phyloP scores from a whole-genome alignment of 108 stramenopile genomes.

The Nannochloropsis granulata region DNA sequence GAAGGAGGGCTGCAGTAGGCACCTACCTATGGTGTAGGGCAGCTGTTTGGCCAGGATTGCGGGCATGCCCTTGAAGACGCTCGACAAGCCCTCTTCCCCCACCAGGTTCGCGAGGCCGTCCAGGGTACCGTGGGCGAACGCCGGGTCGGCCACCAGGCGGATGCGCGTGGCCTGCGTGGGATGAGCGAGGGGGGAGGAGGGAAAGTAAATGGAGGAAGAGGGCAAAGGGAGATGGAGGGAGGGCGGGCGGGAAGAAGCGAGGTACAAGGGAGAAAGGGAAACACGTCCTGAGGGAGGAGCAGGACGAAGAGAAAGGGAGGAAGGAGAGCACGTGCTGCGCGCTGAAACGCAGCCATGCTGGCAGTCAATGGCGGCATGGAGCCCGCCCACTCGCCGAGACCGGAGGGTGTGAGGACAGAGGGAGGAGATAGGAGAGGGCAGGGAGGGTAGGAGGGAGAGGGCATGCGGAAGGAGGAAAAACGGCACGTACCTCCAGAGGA shows the following conservation, averaged over 20 bases:
- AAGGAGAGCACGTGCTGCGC: slow-evolving; percentile 42
- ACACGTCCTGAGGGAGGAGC: neutral
- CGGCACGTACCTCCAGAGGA: slow-evolving; percentile 53
- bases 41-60: slow-evolving; percentile 89
- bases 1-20: neutral
- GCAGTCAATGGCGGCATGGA: slow-evolving; percentile 38
- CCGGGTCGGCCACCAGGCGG: slow-evolving; percentile 65
- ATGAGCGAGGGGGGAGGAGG: neutral
- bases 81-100: slow-evolving; percentile 24
- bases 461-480: neutral
- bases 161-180: slow-evolving; percentile 46
- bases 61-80: slow-evolving; percentile 53
- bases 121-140: slow-evolving; percentile 47
- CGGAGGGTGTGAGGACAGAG: too few species aligned
- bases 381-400: too few species aligned
- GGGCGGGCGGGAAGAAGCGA: neutral
- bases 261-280: neutral
- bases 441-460: neutral
- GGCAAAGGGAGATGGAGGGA: neutral
- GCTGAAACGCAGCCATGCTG: slow-evolving; percentile 60
- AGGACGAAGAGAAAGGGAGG: neutral
- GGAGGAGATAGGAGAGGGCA: neutral
- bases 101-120: slow-evolving; percentile 50
- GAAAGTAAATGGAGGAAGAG: neutral
- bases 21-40: slow-evolving; percentile 61